Evolutionary conservation across 2,329 filamentous ascomycete genomes (phyloP).

Genomic region (Chaetomiaceae sp.): DNA sequence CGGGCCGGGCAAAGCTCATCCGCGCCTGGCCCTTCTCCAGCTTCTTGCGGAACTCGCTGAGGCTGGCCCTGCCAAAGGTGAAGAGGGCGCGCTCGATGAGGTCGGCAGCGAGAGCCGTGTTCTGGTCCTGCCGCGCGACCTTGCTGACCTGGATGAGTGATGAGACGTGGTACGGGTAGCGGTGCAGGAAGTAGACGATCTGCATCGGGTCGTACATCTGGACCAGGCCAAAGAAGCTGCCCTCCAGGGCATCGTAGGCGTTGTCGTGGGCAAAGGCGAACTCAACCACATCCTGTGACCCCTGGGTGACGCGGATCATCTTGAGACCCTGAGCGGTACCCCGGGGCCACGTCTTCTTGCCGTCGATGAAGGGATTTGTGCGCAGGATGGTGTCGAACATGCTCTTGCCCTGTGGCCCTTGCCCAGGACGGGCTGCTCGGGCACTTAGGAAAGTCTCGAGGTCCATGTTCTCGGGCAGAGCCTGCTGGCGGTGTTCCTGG

Average conservation of each 20-base stretch:
- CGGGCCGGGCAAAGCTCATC: slow-evolving; percentile 73
- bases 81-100: slow-evolving; percentile 88
- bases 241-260: slow-evolving; percentile 70
- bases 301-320: slow-evolving; percentile 60
- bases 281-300: slow-evolving; percentile 49
- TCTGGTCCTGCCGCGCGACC: slow-evolving; percentile 86
- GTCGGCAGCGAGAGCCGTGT: slow-evolving; percentile 80
- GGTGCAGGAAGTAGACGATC: slow-evolving; percentile 69
- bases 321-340: slow-evolving; percentile 74
- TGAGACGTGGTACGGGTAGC: slow-evolving; percentile 85
- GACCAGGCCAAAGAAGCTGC: slow-evolving; percentile 73
- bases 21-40: slow-evolving; percentile 74
- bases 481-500: slow-evolving; percentile 35
- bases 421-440: slow-evolving; percentile 7
- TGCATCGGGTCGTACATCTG: slow-evolving; percentile 78
- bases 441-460: slow-evolving; percentile 49
- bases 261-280: slow-evolving; percentile 75
- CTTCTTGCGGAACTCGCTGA: slow-evolving; percentile 74
- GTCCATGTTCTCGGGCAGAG: slow-evolving; percentile 49
- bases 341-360: slow-evolving; percentile 81
- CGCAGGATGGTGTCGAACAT: slow-evolving; percentile 68
- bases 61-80: slow-evolving; percentile 82
- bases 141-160: slow-evolving; percentile 91
- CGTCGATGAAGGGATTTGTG: slow-evolving; percentile 79
- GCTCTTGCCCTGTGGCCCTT: slow-evolving; percentile 55